phyloP scores from a whole-genome alignment of 2,329 filamentous ascomycete genomes.

The Cercospora canescens region DNA sequence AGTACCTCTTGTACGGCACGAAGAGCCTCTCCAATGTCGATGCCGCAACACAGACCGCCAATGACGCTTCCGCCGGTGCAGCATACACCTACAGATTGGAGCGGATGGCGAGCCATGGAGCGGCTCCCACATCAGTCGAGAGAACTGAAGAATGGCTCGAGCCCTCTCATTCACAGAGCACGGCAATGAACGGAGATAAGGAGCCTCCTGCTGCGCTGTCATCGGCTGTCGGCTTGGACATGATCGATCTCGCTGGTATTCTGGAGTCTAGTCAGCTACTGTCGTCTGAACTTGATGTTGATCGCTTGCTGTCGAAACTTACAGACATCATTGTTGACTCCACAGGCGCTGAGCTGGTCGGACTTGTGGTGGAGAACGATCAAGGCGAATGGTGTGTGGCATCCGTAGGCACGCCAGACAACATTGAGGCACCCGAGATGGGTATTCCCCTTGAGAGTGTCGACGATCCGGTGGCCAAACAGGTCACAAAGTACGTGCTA shows the following conservation, averaged over 20 bases:
- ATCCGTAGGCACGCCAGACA: slow-evolving; percentile 72
- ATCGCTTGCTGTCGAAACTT: slow-evolving; percentile 76
- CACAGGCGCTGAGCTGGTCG: slow-evolving; percentile 71
- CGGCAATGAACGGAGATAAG: slow-evolving; percentile 34
- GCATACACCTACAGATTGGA: slow-evolving; percentile 42
- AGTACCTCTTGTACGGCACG: slow-evolving; percentile 64
- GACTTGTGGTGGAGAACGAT: slow-evolving; percentile 72
- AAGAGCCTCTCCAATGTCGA: slow-evolving; percentile 62
- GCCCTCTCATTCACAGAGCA: slow-evolving; percentile 39
- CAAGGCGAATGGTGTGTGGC: slow-evolving; percentile 69
- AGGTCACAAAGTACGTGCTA: slow-evolving; percentile 74
- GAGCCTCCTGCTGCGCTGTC: slow-evolving; percentile 40
- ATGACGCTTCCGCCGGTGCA: slow-evolving; percentile 56
- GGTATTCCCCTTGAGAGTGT: slow-evolving; percentile 63
- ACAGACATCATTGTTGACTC: slow-evolving; percentile 78
- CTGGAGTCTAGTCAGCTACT: slow-evolving; percentile 77
- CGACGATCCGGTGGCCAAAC: slow-evolving; percentile 70
- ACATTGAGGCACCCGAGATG: slow-evolving; percentile 65
- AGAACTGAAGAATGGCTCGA: slow-evolving; percentile 51
- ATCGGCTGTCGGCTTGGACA: slow-evolving; percentile 68
- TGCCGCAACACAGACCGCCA: slow-evolving; percentile 65
- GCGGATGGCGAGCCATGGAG: slow-evolving; percentile 44
- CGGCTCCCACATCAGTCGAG: slow-evolving; percentile 44
- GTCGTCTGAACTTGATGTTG: slow-evolving; percentile 74
- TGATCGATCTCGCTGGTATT: slow-evolving; percentile 79